Base-by-base conservation (phyloP, 805 yeast species). In the Starmerella bombicola region DNA sequence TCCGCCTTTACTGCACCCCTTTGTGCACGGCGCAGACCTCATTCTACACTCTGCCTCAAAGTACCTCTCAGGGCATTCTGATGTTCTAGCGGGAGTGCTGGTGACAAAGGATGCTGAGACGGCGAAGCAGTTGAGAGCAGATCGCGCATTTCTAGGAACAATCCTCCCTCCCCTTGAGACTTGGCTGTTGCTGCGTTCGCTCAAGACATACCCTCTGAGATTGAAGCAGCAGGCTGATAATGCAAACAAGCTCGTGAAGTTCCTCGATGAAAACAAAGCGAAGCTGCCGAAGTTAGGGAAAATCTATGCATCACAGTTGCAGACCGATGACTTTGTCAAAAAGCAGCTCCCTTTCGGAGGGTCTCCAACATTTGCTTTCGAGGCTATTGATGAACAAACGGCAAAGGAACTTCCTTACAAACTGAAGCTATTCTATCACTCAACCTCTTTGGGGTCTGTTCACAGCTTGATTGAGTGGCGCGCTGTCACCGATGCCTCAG, bases 381-480 rank as follows among this genome's bases (percentile, higher is more conserved):
- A 65, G 21, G 62, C 81, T 23, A 50, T 56, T 5, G 53, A 64
- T 9, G 69, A 63, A 35, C 73, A 71, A 6, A 60, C 66, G 28
- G 94, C 95, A 0, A 71, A 68, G 48, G 33, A 12, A 6, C 38
- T 47, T 23, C 49, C 48, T 15, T 26, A 34, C 5, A 46, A 41
- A 38, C 45, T 43, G 25, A 42, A 43, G 40, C 51, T 8, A 63
- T 86, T 13, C 93, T 79, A 78, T 51, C 97, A 86, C 61, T 94
- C 95, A 3, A 85, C 95, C 0, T 83, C 95, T 2, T 65, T 88
- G 21, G 96, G 96, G 30, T 95, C 96, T 18, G 82, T 80, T 12
- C 96, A 88, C 61, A 79, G 93, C 34, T 64, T 85, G 54, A 74
- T 86, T 42, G 96, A 86, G 60, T 84, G 95, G 94, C 73, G 95